Percentiles rank a stretch among this genome's conserved stretches.
phyloP scores from a whole-genome alignment of 2,329 filamentous ascomycete species.

The Fusarium sp. region DNA sequence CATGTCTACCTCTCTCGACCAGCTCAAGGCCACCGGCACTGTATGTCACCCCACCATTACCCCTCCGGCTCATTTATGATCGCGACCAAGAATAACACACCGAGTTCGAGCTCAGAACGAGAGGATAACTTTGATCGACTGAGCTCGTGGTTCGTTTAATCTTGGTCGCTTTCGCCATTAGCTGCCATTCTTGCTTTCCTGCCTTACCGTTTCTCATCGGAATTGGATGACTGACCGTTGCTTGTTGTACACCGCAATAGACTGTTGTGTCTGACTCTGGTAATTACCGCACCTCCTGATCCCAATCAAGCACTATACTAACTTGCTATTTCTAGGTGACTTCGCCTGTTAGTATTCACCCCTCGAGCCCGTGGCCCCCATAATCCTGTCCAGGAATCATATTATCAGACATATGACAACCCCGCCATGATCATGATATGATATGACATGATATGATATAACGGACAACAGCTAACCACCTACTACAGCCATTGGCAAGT shows the following conservation, averaged over 20 bases:
- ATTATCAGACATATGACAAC: conserved; percentile 8
- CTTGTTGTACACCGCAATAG: conserved; percentile 61
- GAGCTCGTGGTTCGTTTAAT: background rate
- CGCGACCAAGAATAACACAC: conserved; percentile 21
- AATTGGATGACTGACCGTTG: conserved; percentile 45
- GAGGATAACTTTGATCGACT: conserved; percentile 9
- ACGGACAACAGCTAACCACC: conserved; percentile 44
- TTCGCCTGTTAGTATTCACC: conserved; percentile 77
- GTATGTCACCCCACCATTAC: conserved; percentile 71
- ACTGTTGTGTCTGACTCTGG: conserved; percentile 98
- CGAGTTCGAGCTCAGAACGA: conserved; percentile 16
- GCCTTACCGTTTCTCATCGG: conserved; percentile 5
- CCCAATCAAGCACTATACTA: conserved; percentile 48
- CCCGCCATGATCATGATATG: conserved; percentile 30
- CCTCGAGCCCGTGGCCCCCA: conserved; percentile 17
- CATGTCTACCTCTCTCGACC: conserved; percentile 94
- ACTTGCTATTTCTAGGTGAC: conserved; percentile 70
- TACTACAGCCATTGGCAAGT: conserved; percentile 92
- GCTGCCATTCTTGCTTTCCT: conserved; percentile 2
- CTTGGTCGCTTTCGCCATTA: conserved; percentile 4
- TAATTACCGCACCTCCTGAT: conserved; percentile 63
- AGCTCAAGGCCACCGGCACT: conserved; percentile 97
- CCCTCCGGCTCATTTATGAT: conserved; percentile 51
- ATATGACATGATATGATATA: conserved; percentile 33
- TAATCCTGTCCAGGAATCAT: conserved; percentile 5